Percentiles rank a stretch among this genome's conserved stretches.
Evolutionary conservation across 768 basidiomycete species (phyloP).

Genomic region (Hygrocybe punicea): DNA sequence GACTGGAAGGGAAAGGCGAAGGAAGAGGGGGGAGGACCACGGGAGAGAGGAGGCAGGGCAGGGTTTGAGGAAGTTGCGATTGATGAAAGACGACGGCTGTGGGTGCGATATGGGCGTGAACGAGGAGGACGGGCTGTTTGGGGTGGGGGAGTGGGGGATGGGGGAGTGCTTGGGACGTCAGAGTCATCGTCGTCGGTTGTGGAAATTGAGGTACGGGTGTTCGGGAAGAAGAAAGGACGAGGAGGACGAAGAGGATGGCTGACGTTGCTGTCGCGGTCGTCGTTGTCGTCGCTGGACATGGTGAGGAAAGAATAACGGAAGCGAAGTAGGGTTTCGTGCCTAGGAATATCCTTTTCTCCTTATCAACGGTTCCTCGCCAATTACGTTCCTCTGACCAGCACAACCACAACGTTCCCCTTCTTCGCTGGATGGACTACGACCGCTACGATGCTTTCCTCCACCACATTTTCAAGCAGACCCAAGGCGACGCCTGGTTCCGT

Average conservation of each 20-base stretch:
- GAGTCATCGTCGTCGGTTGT: background rate
- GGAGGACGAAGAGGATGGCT: background rate
- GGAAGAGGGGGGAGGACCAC: conserved; percentile 33
- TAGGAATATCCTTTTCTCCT: too few relatives aligned
- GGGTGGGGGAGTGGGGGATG: too few relatives aligned
- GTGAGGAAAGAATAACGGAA: too few relatives aligned
- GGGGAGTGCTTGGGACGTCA: background rate
- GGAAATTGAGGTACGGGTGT: background rate
- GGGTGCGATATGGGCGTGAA: too few relatives aligned
- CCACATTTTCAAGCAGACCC: conserved; percentile 75
- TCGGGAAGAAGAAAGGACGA: background rate
- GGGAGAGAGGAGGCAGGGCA: background rate
- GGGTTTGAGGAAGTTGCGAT: background rate
- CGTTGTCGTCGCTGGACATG: background rate
- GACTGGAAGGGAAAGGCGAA: conserved; percentile 55
- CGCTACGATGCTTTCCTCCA: conserved; percentile 77
- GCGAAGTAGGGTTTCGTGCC: too few relatives aligned
- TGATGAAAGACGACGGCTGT: too few relatives aligned
- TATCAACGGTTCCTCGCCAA: too few relatives aligned
- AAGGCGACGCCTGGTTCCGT: conserved; percentile 81
- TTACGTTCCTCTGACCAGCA: background rate
- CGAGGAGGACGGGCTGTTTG: too few relatives aligned
- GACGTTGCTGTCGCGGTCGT: background rate
- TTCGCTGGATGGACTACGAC: conserved; percentile 61
- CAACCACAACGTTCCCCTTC: background rate